Percentiles rank a stretch among this genome's conserved stretches.
Evolutionary conservation across 768 basidiomycete genomes (phyloP).

Genomic region (Boletus subparvulus): DNA sequence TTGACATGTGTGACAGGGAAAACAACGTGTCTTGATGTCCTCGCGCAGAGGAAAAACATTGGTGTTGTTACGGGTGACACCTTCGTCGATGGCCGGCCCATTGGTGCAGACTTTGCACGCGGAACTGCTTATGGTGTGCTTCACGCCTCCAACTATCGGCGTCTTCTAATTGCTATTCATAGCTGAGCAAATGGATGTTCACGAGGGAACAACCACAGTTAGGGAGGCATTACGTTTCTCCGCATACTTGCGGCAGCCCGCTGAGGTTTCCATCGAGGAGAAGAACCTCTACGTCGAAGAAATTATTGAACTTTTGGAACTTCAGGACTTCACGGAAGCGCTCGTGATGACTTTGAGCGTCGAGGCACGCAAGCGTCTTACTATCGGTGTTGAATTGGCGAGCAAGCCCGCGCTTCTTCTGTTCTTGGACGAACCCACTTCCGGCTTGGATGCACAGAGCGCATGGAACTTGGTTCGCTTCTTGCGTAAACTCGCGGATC

Average conservation of each 20-base stretch:
- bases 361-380: slow-evolving; percentile 80
- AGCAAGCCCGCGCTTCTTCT: slow-evolving; percentile 50
- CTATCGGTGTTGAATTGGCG: slow-evolving; percentile 89
- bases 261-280: slow-evolving; percentile 61
- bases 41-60: slow-evolving; percentile 71
- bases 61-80: slow-evolving; percentile 65
- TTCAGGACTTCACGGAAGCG: slow-evolving; percentile 82
- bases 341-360: slow-evolving; percentile 68
- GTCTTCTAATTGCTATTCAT: slow-evolving; percentile 24
- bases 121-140: slow-evolving; percentile 75
- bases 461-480: slow-evolving; percentile 84
- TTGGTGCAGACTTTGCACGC: slow-evolving; percentile 56
- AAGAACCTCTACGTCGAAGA: slow-evolving; percentile 81
- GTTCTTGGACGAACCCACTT: slow-evolving; percentile 47
- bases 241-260: slow-evolving; percentile 79
- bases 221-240: slow-evolving; percentile 86
- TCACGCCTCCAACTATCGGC: slow-evolving; percentile 18
- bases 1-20: slow-evolving; percentile 45
- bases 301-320: slow-evolving; percentile 79
- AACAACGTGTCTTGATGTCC: slow-evolving; percentile 74
- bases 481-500: slow-evolving; percentile 77
- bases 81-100: slow-evolving; percentile 62
- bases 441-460: slow-evolving; percentile 59
- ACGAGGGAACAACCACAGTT: slow-evolving; percentile 79
- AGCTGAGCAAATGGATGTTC: slow-evolving; percentile 86